A percentile compares a stretch with the other conserved stretches of the same genome.
Evolutionary conservation across 345 rosid species (phyloP).

Genomic region (Populus euphratica): DNA sequence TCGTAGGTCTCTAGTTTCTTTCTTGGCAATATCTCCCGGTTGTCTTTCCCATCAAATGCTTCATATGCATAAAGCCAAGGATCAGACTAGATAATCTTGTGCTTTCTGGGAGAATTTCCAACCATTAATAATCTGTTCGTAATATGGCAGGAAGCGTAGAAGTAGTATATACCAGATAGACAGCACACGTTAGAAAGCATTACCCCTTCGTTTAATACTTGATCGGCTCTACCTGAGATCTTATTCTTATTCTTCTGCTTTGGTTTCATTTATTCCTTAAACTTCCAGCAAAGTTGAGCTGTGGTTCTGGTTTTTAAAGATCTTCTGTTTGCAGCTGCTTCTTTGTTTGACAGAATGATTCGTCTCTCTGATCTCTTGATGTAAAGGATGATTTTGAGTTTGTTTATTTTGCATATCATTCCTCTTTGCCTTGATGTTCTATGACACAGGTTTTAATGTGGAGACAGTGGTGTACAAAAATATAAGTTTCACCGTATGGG

Average conservation of each 20-base stretch:
- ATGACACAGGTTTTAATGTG: slow-evolving; percentile 54
- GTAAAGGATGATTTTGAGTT: background rate
- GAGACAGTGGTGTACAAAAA: slow-evolving; percentile 60
- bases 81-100: background rate
- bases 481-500: slow-evolving; percentile 61
- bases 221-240: background rate
- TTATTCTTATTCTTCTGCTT: background rate
- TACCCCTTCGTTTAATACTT: background rate
- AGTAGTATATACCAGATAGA: background rate
- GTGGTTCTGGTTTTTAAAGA: background rate
- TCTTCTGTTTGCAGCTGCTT: background rate
- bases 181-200: background rate
- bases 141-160: background rate
- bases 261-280: background rate
- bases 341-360: background rate
- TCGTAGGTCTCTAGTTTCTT: background rate
- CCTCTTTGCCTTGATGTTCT: background rate
- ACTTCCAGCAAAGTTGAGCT: background rate
- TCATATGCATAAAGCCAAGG: background rate
- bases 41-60: background rate
- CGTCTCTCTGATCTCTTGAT: background rate
- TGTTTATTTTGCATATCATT: background rate
- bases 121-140: background rate
- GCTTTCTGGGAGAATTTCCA: background rate
- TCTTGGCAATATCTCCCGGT: background rate